Conservation (phyloP, 306 rosid genomes). For the Casuarina cunninghamiana region DNA sequence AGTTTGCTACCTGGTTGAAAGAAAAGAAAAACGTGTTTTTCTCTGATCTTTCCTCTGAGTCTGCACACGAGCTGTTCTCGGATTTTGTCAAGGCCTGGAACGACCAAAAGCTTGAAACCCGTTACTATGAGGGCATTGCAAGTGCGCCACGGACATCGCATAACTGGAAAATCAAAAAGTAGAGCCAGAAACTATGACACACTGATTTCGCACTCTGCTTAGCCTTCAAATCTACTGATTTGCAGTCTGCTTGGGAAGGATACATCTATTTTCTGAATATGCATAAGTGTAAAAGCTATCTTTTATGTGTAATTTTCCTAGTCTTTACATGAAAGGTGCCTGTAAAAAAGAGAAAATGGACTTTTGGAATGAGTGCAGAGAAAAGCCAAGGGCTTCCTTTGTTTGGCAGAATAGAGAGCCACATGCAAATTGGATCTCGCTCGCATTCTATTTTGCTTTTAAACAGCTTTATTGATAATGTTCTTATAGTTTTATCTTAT, state of each 20-base stretch:
- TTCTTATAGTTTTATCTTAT: too few species aligned
- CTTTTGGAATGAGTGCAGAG: not conserved
- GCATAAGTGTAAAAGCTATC: not conserved
- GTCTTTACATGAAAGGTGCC: not conserved
- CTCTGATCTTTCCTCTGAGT: slow-evolving; percentile 76
- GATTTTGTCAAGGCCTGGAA: slow-evolving; percentile 86
- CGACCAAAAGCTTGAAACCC: slow-evolving; percentile 56
- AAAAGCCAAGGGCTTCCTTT: not conserved
- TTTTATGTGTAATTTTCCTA: not conserved
- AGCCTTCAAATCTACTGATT: not conserved
- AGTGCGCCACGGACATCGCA: slow-evolving; percentile 77
- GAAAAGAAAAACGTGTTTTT: slow-evolving; percentile 84
- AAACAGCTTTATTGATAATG: too few species aligned
- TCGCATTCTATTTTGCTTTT: too few species aligned
- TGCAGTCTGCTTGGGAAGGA: not conserved
- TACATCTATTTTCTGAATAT: not conserved
- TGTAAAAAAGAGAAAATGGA: not conserved
- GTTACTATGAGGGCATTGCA: slow-evolving; percentile 81
- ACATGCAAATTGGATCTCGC: too few species aligned
- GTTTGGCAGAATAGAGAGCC: not conserved
- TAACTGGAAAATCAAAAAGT: slow-evolving; percentile 74
- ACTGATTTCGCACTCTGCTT: too few species aligned
- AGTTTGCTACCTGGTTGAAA: slow-evolving; percentile 90
- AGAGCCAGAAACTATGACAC: slow-evolving; percentile 13
- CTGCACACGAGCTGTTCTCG: slow-evolving; percentile 63